Percentiles rank a stretch among this genome's conserved stretches.
These are phyloP conservation scores for Medicago lupulina DNA, from an alignment of 306 rosid genomes.

Conservation along the genomic window DNA sequence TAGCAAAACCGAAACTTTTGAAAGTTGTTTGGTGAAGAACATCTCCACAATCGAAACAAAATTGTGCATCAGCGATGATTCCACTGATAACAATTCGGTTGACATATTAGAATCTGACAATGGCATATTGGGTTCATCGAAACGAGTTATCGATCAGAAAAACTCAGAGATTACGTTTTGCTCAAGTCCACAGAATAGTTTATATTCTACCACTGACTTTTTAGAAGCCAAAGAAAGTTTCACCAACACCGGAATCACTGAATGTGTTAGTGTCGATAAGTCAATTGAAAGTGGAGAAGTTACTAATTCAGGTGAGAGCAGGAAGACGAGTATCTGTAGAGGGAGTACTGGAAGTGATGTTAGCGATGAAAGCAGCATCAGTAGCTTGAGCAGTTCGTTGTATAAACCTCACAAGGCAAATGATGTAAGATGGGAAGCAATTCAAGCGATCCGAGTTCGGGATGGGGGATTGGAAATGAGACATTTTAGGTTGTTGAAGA, in stretches of 20 bases:
- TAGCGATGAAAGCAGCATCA: constrained; percentile 87
- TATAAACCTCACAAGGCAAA: constrained; percentile 89
- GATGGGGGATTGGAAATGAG: constrained; percentile 73
- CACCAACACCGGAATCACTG: constrained; percentile 75
- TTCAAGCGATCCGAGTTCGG: constrained; percentile 74
- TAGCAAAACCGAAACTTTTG: constrained; percentile 43
- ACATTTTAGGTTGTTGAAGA: constrained; percentile 77
- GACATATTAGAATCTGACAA: constrained; percentile 51
- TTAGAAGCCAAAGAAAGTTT: constrained; percentile 89
- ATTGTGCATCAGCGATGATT: constrained; percentile 42
- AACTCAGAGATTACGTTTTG: constrained; percentile 54
- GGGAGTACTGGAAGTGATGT: constrained; percentile 90
- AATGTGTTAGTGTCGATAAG: constrained; percentile 75
- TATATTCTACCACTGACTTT: constrained; percentile 51
- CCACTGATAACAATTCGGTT: constrained; percentile 51
- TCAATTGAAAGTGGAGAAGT: constrained; percentile 67
- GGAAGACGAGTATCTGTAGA: constrained; percentile 84
- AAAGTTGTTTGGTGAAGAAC: constrained; percentile 52
- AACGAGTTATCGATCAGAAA: constrained; percentile 47
- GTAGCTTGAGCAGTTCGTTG: constrained; percentile 74
- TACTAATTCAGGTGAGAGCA: constrained; percentile 69
- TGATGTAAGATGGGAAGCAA: constrained; percentile 94
- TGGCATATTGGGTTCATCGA: constrained; percentile 33
- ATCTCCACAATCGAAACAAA: constrained; percentile 50
- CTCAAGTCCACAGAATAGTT: constrained; percentile 23